Evolutionary conservation across 139 green algal species (phyloP), one percentile per base, ranked within the genome.

Genomic region (Yamagishiella unicocca): DNA sequence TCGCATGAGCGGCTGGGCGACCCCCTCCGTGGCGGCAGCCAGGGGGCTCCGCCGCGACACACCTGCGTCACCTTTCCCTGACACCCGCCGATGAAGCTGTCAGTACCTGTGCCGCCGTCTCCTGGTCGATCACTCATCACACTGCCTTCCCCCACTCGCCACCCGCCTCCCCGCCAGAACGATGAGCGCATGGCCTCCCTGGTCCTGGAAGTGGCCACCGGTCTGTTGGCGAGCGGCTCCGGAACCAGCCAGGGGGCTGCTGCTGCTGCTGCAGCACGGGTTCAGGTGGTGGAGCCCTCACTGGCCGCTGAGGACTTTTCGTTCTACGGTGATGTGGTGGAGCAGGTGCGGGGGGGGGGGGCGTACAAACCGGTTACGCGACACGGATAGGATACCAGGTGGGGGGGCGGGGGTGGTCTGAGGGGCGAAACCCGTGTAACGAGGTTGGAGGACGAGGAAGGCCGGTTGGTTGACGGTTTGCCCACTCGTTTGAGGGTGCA

Each of bases 281-380:
- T 87, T 33, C 45, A 70, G 64, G 7, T 43, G 33, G 35, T 79
- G 10, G 82, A 80, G 67, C 45, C 82, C 24, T 71, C 35, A 25
- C 29, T 81, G 82, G 66, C 82, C 6, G 96, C 89, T 4, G 96
- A 99, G 89, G 96, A 99, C 91, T 99, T 99, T 85, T 76, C 91
- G 5, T 99, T 97, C 86, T 96, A 96, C 70, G 88, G 74, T 5
- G 89, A 64, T 0, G 42, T 72, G 29, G 88, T 91, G 14, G 37
- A 43, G 37, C 33, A 77, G 61, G 53, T 85, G 68, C 68, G 25
- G 64, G 35, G 35, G n/a, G 37, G 64, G n/a, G n/a, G n/a, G n/a
- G n/a, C n/a, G n/a, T n/a, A n/a, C n/a, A n/a, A n/a, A n/a, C n/a
- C n/a, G n/a, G n/a, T n/a, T n/a, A n/a, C n/a, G n/a, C n/a, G n/a